phyloP scores from a whole-genome alignment of 1,284 basidiomycete species.

The Uromyces viciae-fabae region DNA sequence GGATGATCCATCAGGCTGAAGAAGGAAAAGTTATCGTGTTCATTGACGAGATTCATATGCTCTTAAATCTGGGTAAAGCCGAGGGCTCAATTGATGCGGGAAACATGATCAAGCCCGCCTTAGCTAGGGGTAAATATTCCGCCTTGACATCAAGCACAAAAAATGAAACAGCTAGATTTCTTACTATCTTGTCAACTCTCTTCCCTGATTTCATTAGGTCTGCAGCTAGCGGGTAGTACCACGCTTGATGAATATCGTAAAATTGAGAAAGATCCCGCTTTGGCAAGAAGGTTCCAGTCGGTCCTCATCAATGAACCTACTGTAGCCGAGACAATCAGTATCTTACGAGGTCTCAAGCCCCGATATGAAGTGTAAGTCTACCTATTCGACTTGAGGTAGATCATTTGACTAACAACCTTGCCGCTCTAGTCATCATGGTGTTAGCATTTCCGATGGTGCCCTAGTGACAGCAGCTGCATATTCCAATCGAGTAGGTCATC shows the following conservation, averaged over 20 bases:
- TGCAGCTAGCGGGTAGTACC: conserved; percentile 81
- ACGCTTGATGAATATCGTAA: conserved; percentile 82
- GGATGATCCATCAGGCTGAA: conserved; percentile 56
- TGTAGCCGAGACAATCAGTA: conserved; percentile 63
- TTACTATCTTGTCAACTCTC: background rate
- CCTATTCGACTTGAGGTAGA: background rate
- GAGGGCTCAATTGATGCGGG: conserved; percentile 88
- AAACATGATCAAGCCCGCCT: conserved; percentile 76
- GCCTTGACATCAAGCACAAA: background rate
- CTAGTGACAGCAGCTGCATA: conserved; percentile 67
- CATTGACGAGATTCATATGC: conserved; percentile 79
- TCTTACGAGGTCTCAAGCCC: conserved; percentile 77
- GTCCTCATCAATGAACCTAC: conserved; percentile 81
- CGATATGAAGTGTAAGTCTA: conserved; percentile 65
- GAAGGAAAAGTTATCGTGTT: conserved; percentile 65
- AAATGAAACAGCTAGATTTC: background rate
- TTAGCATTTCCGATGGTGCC: conserved; percentile 80
- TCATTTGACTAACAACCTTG: background rate
- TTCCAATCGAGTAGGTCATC: conserved; percentile 39
- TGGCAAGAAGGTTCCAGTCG: conserved; percentile 84
- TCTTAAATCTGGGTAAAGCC: conserved; percentile 81
- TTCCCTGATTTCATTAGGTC: conserved; percentile 66
- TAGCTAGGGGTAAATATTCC: conserved; percentile 20
- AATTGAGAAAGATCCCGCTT: conserved; percentile 85
- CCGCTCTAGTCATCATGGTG: conserved; percentile 67